Evolutionary conservation across 1,284 basidiomycete genomes (phyloP).

Genomic region (Microbotryomycetes sp.): DNA sequence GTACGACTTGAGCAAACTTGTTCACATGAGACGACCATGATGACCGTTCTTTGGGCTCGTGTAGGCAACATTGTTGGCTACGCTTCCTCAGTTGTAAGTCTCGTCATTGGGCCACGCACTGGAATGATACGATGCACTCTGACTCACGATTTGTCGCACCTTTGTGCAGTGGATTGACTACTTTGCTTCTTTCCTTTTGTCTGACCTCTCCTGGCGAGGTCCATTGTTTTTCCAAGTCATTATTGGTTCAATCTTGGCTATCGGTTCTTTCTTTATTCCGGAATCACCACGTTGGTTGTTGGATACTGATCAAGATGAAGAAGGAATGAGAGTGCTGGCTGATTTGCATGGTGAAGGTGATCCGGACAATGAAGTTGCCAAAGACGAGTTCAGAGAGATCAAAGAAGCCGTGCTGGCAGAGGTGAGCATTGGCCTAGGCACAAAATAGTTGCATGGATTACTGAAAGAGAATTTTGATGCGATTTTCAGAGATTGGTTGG

Average conservation of each 20-base stretch:
- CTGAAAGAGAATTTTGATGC: no score
- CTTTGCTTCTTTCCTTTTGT: constrained; percentile 67
- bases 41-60: not conserved
- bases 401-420: constrained; percentile 77
- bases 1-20: constrained; percentile 45
- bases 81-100: constrained; percentile 82
- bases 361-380: constrained; percentile 62
- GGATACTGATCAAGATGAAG: constrained; percentile 75
- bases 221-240: constrained; percentile 49
- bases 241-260: constrained; percentile 74
- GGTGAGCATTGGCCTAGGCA: constrained; percentile 50
- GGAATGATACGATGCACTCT: not conserved
- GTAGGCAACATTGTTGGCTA: constrained; percentile 69
- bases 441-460: no score
- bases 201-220: constrained; percentile 44
- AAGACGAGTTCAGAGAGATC: constrained; percentile 86
- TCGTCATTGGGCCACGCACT: no score
- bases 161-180: constrained; percentile 80
- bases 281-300: constrained; percentile 95
- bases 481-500: constrained; percentile 57
- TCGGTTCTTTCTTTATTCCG: constrained; percentile 79
- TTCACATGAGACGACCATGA: not conserved
- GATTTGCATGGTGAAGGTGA: constrained; percentile 79
- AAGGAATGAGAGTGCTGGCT: constrained; percentile 80
- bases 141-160: not conserved